Conservation (phyloP, 1,284 basidiomycete species). For the Moesziomyces sp. region DNA sequence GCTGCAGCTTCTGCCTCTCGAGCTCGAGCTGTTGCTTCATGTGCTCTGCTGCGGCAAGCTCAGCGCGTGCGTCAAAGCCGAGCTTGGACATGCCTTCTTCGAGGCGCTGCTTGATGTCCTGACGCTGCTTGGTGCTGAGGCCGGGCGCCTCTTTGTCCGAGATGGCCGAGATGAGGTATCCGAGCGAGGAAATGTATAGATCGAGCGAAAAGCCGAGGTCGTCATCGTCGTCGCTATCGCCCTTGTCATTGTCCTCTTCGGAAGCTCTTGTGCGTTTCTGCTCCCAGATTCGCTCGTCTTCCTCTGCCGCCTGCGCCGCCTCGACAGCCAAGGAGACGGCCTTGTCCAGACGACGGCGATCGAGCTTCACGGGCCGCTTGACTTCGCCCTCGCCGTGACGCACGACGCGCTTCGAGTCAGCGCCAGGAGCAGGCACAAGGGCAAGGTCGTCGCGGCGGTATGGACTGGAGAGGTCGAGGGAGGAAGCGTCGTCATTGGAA, state of each 20-base stretch:
- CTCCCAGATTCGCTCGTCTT: constrained; percentile 45
- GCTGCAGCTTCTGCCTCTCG: constrained; percentile 22
- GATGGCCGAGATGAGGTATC: constrained; percentile 52
- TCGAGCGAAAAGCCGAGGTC: constrained; percentile 51
- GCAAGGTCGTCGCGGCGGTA: constrained; percentile 12
- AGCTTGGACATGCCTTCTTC: constrained; percentile 49
- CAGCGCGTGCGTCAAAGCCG: constrained; percentile 40
- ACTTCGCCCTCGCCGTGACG: neutral
- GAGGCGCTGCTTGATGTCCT: constrained; percentile 35
- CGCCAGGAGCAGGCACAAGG: constrained; percentile 1
- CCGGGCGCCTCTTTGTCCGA: constrained; percentile 41
- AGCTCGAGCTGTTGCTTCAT: constrained; percentile 41
- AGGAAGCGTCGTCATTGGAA: constrained; percentile 12
- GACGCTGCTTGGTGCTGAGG: constrained; percentile 32
- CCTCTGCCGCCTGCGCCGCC: constrained; percentile 50
- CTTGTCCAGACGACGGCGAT: constrained; percentile 47
- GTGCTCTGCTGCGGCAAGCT: constrained; percentile 26
- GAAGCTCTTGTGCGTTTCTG: constrained; percentile 9
- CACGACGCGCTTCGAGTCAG: neutral
- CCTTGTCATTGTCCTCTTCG: constrained; percentile 1
- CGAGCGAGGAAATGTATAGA: constrained; percentile 51
- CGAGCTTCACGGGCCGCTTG: constrained; percentile 38
- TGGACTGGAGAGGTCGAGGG: constrained; percentile 1
- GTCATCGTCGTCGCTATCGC: constrained; percentile 23
- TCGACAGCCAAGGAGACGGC: constrained; percentile 54